phyloP scores from a whole-genome alignment of 768 basidiomycete genomes.

The Neoboletus subvelutipes region DNA sequence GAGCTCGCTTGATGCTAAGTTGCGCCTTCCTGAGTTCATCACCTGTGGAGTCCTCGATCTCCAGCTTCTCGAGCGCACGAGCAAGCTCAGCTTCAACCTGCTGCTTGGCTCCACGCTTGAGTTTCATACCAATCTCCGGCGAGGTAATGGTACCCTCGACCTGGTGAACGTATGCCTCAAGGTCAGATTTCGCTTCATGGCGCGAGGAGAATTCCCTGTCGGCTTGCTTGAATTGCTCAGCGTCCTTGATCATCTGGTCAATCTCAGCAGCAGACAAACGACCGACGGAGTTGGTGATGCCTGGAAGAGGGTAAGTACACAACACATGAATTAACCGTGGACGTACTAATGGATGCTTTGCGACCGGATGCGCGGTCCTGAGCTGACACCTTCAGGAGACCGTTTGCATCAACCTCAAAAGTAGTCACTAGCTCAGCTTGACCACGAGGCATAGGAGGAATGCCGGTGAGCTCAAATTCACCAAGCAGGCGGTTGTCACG shows the following conservation, averaged over 20 bases:
- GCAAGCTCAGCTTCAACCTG: constrained; percentile 98
- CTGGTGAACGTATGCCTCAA: constrained; percentile 96
- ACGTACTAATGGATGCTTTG: constrained; percentile 94
- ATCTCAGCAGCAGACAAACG: constrained; percentile 97
- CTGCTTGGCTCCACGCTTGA: constrained; percentile 93
- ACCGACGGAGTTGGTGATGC: constrained; percentile 98
- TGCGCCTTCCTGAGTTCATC: constrained; percentile 98
- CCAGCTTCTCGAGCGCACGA: constrained; percentile 96
- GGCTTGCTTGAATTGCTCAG: constrained; percentile 94
- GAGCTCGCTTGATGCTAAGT: constrained; percentile 90
- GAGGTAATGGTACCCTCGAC: constrained; percentile 95
- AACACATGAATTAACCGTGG: background rate
- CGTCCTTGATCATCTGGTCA: constrained; percentile 99
- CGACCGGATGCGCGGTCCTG: constrained; percentile 98
- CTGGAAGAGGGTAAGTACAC: constrained; percentile 37
- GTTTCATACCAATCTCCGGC: constrained; percentile 96
- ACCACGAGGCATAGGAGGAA: constrained; percentile 98
- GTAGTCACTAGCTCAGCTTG: constrained; percentile 99
- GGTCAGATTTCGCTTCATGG: constrained; percentile 97
- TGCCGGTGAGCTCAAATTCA: constrained; percentile 98
- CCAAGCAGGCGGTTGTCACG: constrained; percentile 98
- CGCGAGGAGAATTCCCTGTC: constrained; percentile 98
- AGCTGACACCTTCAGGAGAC: constrained; percentile 98
- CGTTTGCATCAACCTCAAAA: constrained; percentile 99
- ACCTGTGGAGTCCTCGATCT: constrained; percentile 90